Conservation (phyloP, 2,329 filamentous ascomycete species). For the Hypoxylon rubiginosum region DNA sequence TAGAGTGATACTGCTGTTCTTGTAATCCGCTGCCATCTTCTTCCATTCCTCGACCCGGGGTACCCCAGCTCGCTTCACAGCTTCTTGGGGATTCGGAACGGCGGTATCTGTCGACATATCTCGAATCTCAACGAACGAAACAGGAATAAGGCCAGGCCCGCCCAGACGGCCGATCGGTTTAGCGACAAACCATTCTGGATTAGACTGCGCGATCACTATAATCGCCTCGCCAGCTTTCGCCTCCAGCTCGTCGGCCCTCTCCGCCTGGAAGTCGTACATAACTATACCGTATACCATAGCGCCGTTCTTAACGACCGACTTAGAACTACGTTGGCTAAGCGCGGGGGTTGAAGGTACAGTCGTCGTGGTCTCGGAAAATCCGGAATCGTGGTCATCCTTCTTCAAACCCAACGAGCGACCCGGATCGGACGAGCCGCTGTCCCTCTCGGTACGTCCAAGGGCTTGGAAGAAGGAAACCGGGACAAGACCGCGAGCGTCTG, state of each 20-base stretch:
- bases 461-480: constrained; percentile 95
- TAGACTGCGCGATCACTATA: constrained; percentile 98
- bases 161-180: constrained; percentile 99
- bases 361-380: constrained; percentile 76
- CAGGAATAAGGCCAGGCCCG: constrained; percentile 93
- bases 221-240: constrained; percentile 96
- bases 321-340: constrained; percentile 63
- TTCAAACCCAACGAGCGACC: constrained; percentile 64
- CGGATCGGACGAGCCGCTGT: constrained; percentile 80
- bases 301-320: constrained; percentile 68
- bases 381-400: constrained; percentile 87
- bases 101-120: constrained; percentile 91
- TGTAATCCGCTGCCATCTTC: constrained; percentile 99
- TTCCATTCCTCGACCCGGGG: constrained; percentile 99
- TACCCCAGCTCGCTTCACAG: constrained; percentile 88
- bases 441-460: constrained; percentile 90
- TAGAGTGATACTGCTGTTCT: constrained; percentile 97
- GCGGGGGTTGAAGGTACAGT: constrained; percentile 52
- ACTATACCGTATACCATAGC: constrained; percentile 98
- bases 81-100: constrained; percentile 84
- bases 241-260: constrained; percentile 94
- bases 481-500: constrained; percentile 89
- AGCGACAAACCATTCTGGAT: constrained; percentile 98
- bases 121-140: constrained; percentile 95
- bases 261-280: constrained; percentile 95